Conservation (phyloP, 2,329 filamentous ascomycete genomes). For the Nemania sp. region DNA sequence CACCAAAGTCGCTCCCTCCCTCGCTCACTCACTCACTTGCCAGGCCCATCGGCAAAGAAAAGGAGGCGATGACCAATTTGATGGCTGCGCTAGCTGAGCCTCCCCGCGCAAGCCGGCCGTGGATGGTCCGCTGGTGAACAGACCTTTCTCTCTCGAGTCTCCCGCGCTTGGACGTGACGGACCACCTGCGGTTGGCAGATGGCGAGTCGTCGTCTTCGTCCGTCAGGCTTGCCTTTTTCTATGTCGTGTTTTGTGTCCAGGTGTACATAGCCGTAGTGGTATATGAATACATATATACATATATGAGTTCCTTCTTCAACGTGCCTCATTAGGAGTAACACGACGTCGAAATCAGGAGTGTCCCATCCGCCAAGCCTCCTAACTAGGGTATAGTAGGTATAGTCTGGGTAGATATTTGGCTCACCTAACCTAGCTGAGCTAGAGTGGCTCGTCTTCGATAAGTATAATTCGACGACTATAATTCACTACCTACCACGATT, state of each 20-base stretch:
- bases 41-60: not conserved
- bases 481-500: no score
- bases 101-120: not conserved
- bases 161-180: not conserved
- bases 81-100: conserved; percentile 5
- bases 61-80: not conserved
- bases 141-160: not conserved
- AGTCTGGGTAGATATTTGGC: no score
- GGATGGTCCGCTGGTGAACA: not conserved
- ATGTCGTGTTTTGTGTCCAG: conserved; percentile 30
- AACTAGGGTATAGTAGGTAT: no score
- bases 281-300: conserved; percentile 7
- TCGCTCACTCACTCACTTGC: conserved; percentile 9
- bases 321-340: no score
- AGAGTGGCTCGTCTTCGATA: no score
- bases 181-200: not conserved
- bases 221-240: not conserved
- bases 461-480: no score
- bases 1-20: not conserved
- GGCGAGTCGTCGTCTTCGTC: not conserved
- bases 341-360: no score
- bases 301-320: not conserved
- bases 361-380: no score
- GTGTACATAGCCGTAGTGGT: conserved; percentile 39
- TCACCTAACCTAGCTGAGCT: no score